Conservation (phyloP, 495 filamentous ascomycete species). For the Penicillium longicatenatum region DNA sequence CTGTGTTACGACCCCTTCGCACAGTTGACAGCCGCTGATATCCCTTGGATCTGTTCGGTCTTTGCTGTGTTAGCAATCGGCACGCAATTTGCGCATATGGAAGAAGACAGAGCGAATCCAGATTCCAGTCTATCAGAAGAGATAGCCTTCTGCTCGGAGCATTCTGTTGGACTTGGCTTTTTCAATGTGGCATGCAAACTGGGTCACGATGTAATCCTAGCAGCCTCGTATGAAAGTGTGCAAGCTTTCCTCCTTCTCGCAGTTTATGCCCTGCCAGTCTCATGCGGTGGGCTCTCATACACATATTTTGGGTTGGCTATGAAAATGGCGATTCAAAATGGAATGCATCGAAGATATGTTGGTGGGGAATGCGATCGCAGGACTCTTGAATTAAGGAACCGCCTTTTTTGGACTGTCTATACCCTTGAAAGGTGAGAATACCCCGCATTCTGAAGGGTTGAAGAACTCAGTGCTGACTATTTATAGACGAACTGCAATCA, state of each 20-base stretch:
- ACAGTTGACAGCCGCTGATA: slow-evolving; percentile 39
- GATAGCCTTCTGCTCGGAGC: slow-evolving; percentile 40
- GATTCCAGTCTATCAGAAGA: slow-evolving; percentile 29
- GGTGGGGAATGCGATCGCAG: slow-evolving; percentile 37
- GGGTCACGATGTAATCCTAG: slow-evolving; percentile 50
- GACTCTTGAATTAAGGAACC: slow-evolving; percentile 45
- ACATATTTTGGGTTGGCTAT: slow-evolving; percentile 50
- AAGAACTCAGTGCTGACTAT: not conserved
- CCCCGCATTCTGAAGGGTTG: not conserved
- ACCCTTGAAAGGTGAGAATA: slow-evolving; percentile 44
- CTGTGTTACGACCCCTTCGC: slow-evolving; percentile 38
- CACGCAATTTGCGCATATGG: slow-evolving; percentile 53
- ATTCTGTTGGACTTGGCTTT: slow-evolving; percentile 49
- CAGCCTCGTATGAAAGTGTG: slow-evolving; percentile 49
- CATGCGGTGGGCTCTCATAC: slow-evolving; percentile 48
- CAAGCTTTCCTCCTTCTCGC: slow-evolving; percentile 51
- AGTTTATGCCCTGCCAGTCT: slow-evolving; percentile 46
- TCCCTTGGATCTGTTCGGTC: slow-evolving; percentile 43
- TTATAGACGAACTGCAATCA: slow-evolving; percentile 36
- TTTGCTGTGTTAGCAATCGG: slow-evolving; percentile 50
- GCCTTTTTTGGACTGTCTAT: slow-evolving; percentile 51
- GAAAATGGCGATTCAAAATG: slow-evolving; percentile 54
- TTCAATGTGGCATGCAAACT: slow-evolving; percentile 48
- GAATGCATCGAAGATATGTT: slow-evolving; percentile 50
- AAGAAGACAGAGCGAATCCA: slow-evolving; percentile 31